Conservation (phyloP, 192 early-diverging fungal genomes). For the Gryganskiella cystojenkinii region DNA sequence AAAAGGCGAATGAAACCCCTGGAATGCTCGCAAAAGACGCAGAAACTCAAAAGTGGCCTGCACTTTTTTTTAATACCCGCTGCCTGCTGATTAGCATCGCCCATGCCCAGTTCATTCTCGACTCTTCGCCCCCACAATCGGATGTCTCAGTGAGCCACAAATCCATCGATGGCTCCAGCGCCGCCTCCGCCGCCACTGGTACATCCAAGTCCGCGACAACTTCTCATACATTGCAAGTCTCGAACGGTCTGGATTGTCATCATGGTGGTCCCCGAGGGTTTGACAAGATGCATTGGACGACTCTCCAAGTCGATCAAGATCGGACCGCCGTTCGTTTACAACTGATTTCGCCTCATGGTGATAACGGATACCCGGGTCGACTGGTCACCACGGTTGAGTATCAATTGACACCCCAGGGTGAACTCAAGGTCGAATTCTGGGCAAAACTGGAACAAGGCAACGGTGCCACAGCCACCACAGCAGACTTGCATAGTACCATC, state of each 20-base stretch:
- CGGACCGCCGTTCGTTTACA: slow-evolving; percentile 59
- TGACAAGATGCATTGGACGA: slow-evolving; percentile 78
- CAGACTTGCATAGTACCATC: slow-evolving; percentile 60
- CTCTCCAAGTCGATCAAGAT: slow-evolving; percentile 38
- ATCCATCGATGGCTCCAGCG: no score
- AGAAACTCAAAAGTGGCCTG: no score
- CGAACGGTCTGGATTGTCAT: slow-evolving; percentile 80
- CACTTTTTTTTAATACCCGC: no score
- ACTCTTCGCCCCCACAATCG: slow-evolving; percentile 51
- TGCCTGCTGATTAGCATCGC: slow-evolving; percentile 59
- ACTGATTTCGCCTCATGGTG: slow-evolving; percentile 72
- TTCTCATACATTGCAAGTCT: slow-evolving; percentile 64
- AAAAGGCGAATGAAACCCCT: no score
- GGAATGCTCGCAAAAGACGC: no score
- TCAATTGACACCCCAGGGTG: slow-evolving; percentile 62
- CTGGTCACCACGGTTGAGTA: slow-evolving; percentile 70
- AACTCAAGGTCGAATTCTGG: slow-evolving; percentile 61
- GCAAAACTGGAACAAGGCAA: slow-evolving; percentile 57
- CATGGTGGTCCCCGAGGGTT: slow-evolving; percentile 85
- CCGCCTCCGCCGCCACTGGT: no score
- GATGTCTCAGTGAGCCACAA: no score
- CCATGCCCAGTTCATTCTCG: slow-evolving; percentile 70
- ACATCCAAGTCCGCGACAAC: not conserved
- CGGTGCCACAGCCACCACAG: not conserved
- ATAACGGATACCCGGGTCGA: slow-evolving; percentile 84